Conservation (phyloP, 768 basidiomycete species). For the Punctularia strigosozonata region DNA sequence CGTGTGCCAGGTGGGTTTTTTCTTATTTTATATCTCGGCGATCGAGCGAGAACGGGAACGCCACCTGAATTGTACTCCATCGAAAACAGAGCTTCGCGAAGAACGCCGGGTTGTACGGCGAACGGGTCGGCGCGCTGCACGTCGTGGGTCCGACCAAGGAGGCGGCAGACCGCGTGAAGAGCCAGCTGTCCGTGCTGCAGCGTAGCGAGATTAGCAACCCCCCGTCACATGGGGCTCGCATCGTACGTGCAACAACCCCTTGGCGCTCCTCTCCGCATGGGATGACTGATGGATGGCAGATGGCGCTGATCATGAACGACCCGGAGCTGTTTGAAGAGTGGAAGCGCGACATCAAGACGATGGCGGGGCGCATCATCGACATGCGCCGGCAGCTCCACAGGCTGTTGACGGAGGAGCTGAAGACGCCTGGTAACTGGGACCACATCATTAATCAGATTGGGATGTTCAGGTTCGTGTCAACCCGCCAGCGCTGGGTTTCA, state of each 20-base stretch:
- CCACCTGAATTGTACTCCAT: background rate
- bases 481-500: no score
- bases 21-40: background rate
- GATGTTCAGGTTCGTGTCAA: constrained; percentile 86
- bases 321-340: constrained; percentile 70
- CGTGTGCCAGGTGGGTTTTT: constrained; percentile 67
- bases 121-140: constrained; percentile 92
- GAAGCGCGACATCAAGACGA: constrained; percentile 82
- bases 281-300: constrained; percentile 26
- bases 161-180: constrained; percentile 61
- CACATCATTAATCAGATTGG: constrained; percentile 95
- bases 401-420: constrained; percentile 62
- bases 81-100: constrained; percentile 81
- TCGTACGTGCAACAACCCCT: constrained; percentile 36
- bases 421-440: constrained; percentile 91
- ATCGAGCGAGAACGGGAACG: background rate
- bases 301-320: constrained; percentile 74
- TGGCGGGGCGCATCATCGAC: constrained; percentile 86
- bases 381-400: constrained; percentile 79
- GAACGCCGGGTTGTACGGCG: constrained; percentile 91
- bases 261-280: background rate
- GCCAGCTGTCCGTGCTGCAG: constrained; percentile 85
- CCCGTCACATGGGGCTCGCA: constrained; percentile 79
- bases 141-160: constrained; percentile 56
- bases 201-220: constrained; percentile 95